phyloP scores from a whole-genome alignment of 208 protist species.

The Herpetomonas samuelpessoai region DNA sequence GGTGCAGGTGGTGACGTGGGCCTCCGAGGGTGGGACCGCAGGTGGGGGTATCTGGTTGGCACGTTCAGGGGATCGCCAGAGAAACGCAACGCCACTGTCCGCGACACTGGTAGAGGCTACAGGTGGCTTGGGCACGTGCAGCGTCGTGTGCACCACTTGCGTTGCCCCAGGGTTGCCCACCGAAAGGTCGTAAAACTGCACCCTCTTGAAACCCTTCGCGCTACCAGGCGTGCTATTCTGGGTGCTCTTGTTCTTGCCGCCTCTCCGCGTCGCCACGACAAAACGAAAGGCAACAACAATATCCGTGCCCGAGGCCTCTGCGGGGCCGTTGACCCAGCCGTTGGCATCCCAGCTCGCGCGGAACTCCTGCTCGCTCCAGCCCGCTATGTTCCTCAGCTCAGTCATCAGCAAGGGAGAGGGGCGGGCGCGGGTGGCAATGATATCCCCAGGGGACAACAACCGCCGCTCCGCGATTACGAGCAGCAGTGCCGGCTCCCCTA shows the following conservation, averaged over 20 bases:
- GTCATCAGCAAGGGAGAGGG: conserved; percentile 47
- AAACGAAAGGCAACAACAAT: conserved; percentile 44
- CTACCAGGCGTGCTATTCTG: background rate
- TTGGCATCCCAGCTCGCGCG: background rate
- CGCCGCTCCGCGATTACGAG: conserved; percentile 59
- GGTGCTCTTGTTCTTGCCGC: background rate
- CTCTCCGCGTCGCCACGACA: conserved; percentile 8
- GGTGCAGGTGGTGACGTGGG: too few species aligned
- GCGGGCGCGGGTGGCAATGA: conserved; percentile 50
- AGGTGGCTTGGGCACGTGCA: background rate
- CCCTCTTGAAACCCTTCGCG: background rate
- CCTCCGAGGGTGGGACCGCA: too few species aligned
- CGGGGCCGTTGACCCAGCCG: background rate
- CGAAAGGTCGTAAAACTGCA: background rate
- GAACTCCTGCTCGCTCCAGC: conserved; percentile 19
- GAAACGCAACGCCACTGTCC: background rate
- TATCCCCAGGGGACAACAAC: conserved; percentile 52
- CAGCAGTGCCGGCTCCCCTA: conserved; percentile 19
- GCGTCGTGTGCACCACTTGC: background rate
- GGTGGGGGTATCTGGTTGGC: too few species aligned
- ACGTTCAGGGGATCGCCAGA: background rate
- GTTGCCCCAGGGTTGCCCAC: background rate
- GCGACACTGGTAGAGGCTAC: too few species aligned
- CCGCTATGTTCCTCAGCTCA: conserved; percentile 33
- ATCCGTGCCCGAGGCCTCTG: conserved; percentile 11